Base-by-base conservation (phyloP, 495 filamentous ascomycete genomes). In the Margaritispora aquatica region DNA sequence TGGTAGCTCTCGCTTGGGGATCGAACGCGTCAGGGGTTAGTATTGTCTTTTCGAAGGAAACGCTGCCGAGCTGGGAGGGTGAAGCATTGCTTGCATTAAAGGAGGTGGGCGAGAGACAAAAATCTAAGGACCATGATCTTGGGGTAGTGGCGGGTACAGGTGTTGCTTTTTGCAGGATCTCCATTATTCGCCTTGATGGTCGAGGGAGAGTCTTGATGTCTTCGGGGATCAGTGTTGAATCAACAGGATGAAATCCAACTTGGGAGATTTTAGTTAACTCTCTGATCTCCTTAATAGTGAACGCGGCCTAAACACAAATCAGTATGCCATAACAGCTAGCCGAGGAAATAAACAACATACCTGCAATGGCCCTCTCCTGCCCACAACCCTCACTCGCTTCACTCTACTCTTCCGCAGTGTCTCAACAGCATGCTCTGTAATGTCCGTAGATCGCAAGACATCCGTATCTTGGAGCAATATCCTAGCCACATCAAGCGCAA, bases 271-370 rank as follows among this genome's bases (percentile, higher is more conserved):
- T 85, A 63, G 96, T 81, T 0, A 97, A 75, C 68, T 97, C 94
- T 2, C 94, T 84, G 1, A 89, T 71, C 70, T 98, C 94, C 70
- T 96, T 97, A 61, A 95, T 93, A 0, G 95, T 96, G 68, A 96
- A 97, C 0, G 94, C 80, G 13, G 89, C 92, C 85, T 93, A 62
- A 4, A 44, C 17, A 54, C 20, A 15, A 7, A 41, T 41, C 7
- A 38, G 31, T 19, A 36, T 38, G 21, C 4, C 41, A 20, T 15
- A 10, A 19, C 7, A 24, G 5, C 21, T 4, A 50, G n/a, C n/a
- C n/a, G 13, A 17, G 47, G 21, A 23, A 24, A 23, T 5, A 2
- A 7, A 20, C 24, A 20, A 65, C 68, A 44, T 47, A 86, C 87
- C 78, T 96, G 92, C 75, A 96, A 77, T 0, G 91, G 89, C 0